phyloP scores from a whole-genome alignment of 306 rosid genomes.

The Inga oerstediana region DNA sequence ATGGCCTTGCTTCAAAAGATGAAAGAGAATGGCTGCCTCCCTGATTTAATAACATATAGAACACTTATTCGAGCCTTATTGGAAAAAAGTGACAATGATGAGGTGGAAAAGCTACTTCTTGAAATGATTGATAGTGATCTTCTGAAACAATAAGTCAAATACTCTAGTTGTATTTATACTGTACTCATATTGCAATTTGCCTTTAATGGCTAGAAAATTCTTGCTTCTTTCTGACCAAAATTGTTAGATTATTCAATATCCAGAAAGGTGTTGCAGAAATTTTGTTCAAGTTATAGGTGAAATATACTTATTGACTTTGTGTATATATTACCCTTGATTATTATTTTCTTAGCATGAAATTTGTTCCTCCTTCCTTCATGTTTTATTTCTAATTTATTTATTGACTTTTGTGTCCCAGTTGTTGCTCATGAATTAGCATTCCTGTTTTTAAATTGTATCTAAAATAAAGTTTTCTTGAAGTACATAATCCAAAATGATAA shows the following conservation, averaged over 20 bases:
- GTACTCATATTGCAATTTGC: not conserved
- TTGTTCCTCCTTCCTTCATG: not conserved
- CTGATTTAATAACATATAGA: not conserved
- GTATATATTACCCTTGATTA: not conserved
- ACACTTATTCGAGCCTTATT: not conserved
- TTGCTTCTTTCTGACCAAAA: not conserved
- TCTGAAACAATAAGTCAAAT: not conserved
- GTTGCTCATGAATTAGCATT: not conserved
- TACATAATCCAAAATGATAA: not conserved
- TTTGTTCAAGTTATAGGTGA: not conserved
- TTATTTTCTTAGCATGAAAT: not conserved
- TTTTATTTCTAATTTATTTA: not conserved
- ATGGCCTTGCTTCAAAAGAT: conserved; percentile 3
- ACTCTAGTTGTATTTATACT: not conserved
- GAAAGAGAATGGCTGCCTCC: conserved; percentile 1
- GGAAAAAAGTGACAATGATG: not conserved
- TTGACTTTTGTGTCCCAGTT: not conserved
- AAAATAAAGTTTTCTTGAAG: not conserved
- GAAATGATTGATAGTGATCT: not conserved
- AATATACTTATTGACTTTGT: not conserved
- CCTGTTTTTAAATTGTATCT: not conserved
- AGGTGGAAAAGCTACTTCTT: not conserved
- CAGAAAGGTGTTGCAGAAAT: not conserved
- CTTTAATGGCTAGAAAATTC: not conserved
- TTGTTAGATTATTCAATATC: not conserved